Base-by-base conservation (phyloP, 1,284 basidiomycete species). In the Stereum hirsutum region DNA sequence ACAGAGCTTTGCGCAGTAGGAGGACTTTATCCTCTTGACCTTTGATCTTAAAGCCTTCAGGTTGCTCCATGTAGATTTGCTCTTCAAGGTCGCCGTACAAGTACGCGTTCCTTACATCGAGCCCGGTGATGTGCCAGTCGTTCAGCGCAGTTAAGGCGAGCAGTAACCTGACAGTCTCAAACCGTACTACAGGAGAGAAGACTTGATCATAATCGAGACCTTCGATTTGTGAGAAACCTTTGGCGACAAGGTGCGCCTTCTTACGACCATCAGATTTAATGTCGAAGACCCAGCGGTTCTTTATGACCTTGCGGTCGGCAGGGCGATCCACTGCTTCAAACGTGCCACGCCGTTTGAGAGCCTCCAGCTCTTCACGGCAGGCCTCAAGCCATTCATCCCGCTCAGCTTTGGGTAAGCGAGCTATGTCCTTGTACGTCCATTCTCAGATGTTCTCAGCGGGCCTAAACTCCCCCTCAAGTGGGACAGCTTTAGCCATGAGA, bases 141-240 rank as follows among this genome's bases (percentile, higher is more conserved):
- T 43, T 24, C 3, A 34, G 24, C 0, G 58, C 54, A 0, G 56
- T 53, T 0, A 62, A 26, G 0, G 59, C 51, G 0, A 64, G 46
- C 28, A 30, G 28, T 30, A n/a, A 8, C n/a, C 28, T 8, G 10
- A 30, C 8, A n/a, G 28, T 30, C 28, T 8, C n/a, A 8, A 30
- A 30, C 28, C n/a, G 8, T 8, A 30, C 28, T 8, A 30, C 28
- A 30, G 28, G n/a, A 8, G n/a, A 8, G 28, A 30, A 30, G 10
- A 30, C n/a, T n/a, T 30, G 10, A 30, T 30, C 28, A 30, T 30
- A 30, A 30, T 30, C n/a, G 28, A 30, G 8, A 30, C 28, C 28
- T 30, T 30, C n/a, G n/a, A 30, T n/a, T 30, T 30, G 28, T 30
- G 28, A 8, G 28, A 30, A 30, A n/a, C 28, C n/a, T n/a, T 30